Percentiles rank a stretch among this genome's conserved stretches.
Evolutionary conservation across 129 eudicot genomes (phyloP).

Genomic region (Chrysanthemum makinoi): DNA sequence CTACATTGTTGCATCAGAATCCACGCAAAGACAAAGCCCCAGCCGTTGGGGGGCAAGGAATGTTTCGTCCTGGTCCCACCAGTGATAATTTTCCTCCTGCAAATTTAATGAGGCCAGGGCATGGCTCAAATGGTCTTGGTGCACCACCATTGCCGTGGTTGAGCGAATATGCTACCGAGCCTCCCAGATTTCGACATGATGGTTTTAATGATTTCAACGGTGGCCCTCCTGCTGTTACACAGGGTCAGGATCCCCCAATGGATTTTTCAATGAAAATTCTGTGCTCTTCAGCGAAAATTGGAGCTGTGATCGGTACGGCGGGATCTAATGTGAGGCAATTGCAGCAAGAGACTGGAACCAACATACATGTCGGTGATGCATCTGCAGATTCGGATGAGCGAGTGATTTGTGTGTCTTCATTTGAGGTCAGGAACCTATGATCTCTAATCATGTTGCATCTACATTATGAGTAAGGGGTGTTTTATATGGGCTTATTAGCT

Average conservation of each 20-base stretch:
- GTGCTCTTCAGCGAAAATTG: slow-evolving; percentile 69
- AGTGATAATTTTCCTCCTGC: slow-evolving; percentile 38
- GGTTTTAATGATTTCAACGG: slow-evolving; percentile 35
- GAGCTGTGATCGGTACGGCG: slow-evolving; percentile 79
- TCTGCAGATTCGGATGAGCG: slow-evolving; percentile 63
- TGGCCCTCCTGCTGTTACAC: slow-evolving; percentile 30
- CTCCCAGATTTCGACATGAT: slow-evolving; percentile 41
- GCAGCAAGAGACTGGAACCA: slow-evolving; percentile 73
- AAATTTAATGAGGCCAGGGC: slow-evolving; percentile 46
- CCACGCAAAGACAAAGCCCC: slow-evolving; percentile 83
- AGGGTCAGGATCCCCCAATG: slow-evolving; percentile 48
- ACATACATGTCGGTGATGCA: slow-evolving; percentile 66
- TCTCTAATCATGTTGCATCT: slow-evolving; percentile 7
- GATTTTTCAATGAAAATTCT: slow-evolving; percentile 75
- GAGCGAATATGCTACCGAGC: slow-evolving; percentile 46
- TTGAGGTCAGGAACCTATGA: slow-evolving; percentile 49
- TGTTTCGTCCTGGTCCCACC: slow-evolving; percentile 51
- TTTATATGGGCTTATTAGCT: too few relatives aligned
- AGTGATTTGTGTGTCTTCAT: slow-evolving; percentile 70
- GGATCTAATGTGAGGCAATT: slow-evolving; percentile 64
- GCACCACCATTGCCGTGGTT: slow-evolving; percentile 49
- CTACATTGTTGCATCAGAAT: slow-evolving; percentile 78
- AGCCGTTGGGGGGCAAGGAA: slow-evolving; percentile 39
- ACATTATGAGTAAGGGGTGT: not conserved
- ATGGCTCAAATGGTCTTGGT: slow-evolving; percentile 34